phyloP scores from a whole-genome alignment of 2,329 filamentous ascomycete genomes.

The Alternaria tenuissima region DNA sequence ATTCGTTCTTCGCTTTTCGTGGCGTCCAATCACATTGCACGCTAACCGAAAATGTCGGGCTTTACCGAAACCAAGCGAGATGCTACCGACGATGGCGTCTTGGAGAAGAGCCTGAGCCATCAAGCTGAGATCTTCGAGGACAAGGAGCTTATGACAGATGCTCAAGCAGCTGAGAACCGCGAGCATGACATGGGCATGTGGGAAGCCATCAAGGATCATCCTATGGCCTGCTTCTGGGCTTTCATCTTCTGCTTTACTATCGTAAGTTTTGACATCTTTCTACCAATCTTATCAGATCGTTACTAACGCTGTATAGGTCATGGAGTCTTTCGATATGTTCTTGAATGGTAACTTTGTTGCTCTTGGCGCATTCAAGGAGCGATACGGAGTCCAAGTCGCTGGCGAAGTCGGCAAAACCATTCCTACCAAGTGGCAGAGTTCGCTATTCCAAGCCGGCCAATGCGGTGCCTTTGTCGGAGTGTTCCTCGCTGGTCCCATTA shows the following conservation, averaged over 20 bases:
- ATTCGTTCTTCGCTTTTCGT: constrained; percentile 15
- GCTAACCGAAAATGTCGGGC: constrained; percentile 17
- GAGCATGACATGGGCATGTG: constrained; percentile 61
- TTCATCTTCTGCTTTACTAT: constrained; percentile 65
- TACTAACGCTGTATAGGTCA: constrained; percentile 57
- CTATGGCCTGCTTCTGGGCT: constrained; percentile 63
- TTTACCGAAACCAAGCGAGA: constrained; percentile 12
- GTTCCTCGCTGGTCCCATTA: constrained; percentile 66
- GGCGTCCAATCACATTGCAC: constrained; percentile 12
- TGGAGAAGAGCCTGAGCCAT: constrained; percentile 11
- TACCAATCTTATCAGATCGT: neutral
- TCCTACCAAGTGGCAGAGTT: constrained; percentile 64
- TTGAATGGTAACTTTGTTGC: constrained; percentile 67
- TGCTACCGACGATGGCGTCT: constrained; percentile 5
- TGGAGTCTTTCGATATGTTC: constrained; percentile 71
- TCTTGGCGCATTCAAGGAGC: constrained; percentile 55
- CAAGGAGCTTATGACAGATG: constrained; percentile 42
- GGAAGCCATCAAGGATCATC: constrained; percentile 60
- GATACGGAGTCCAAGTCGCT: constrained; percentile 57
- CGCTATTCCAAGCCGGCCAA: constrained; percentile 63
- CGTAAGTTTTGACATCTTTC: constrained; percentile 42
- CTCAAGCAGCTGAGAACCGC: constrained; percentile 64
- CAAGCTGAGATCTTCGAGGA: constrained; percentile 29
- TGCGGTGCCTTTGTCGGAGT: constrained; percentile 68
- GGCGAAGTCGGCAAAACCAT: constrained; percentile 51